Evolutionary conservation across 306 rosid species (phyloP), one percentile per base, ranked within the genome.

Genomic region (Astragalus glycyphyllos): DNA sequence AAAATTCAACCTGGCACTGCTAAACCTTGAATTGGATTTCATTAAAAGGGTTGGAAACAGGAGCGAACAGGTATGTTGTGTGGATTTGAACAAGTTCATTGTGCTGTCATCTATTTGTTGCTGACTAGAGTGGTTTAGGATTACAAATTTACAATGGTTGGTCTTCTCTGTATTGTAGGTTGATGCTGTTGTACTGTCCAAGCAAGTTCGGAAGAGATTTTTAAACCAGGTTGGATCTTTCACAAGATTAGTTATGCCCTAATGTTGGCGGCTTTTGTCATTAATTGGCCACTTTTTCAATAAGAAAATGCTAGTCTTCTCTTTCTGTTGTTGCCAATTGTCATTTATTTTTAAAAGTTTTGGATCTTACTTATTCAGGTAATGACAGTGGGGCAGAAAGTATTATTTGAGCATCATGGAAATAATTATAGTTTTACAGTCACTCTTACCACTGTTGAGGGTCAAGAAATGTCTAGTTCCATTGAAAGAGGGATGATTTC

Each of bases 321-420:
- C 53, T 41, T 69, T 23, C 64, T 69, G 14, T n/a, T 44, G 51
- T 45, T 44, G 48, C 23, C 29, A 46, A 20, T 42, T 40, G 17
- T 53, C 23, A 42, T 49, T 16, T 62, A 29, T n/a, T 45, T 15
- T 49, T n/a, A 1, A 5, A 5, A 26, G 46, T 68, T 73, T 5
- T 53, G 58, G 35, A n/a, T 71, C 50, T 41, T 75, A 10, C 75
- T 40, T 45, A 48, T 48, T 79, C 82, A 94, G 99, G 86, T 94
- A 68, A 80, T 94, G 99, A 91, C 97, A 23, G 75, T 61, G 2
- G 99, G 99, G 75, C 99, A 94, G 79, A 89, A 88, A 82, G 97
- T 86, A 35, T 54, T 89, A 42, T 89, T 94, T 20, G 99, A 91
- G 84, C 82, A 72, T 82, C 96, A 82, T 17, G 97, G 97, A 44